phyloP scores from a whole-genome alignment of 345 rosid genomes.

The Salix purpurea region DNA sequence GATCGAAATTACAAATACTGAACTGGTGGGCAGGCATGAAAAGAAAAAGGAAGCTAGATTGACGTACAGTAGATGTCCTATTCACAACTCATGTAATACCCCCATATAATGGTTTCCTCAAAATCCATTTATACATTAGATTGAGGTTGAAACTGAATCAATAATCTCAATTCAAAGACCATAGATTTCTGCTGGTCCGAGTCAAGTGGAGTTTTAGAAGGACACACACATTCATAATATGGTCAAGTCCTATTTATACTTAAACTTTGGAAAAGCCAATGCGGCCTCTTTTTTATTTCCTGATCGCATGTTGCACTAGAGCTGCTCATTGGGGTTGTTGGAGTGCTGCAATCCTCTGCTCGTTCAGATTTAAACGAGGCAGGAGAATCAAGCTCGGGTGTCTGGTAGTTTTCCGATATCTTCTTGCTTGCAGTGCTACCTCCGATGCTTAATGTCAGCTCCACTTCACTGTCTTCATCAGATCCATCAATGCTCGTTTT shows the following conservation, averaged over 20 bases:
- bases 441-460: slow-evolving; percentile 72
- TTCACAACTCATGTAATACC: slow-evolving; percentile 18
- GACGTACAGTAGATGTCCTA: background rate
- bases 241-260: slow-evolving; percentile 44
- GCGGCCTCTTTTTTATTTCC: slow-evolving; percentile 49
- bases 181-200: slow-evolving; percentile 7
- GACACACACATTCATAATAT: slow-evolving; percentile 4
- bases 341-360: slow-evolving; percentile 42
- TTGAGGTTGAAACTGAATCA: slow-evolving; percentile 17
- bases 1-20: background rate
- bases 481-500: slow-evolving; percentile 19
- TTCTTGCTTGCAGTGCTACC: slow-evolving; percentile 27
- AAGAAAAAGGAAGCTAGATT: background rate
- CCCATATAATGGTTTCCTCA: slow-evolving; percentile 13
- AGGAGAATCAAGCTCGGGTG: slow-evolving; percentile 23
- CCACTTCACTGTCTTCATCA: slow-evolving; percentile 50
- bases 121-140: slow-evolving; percentile 11
- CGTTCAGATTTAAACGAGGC: slow-evolving; percentile 28
- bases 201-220: slow-evolving; percentile 4
- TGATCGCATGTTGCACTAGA: slow-evolving; percentile 53
- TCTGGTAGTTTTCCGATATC: slow-evolving; percentile 4
- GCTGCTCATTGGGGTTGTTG: slow-evolving; percentile 52
- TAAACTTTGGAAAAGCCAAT: slow-evolving; percentile 70
- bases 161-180: slow-evolving; percentile 23
- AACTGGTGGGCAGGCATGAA: background rate